phyloP scores from a whole-genome alignment of 2,329 filamentous ascomycete genomes.

The Zymoseptoria passerinii region DNA sequence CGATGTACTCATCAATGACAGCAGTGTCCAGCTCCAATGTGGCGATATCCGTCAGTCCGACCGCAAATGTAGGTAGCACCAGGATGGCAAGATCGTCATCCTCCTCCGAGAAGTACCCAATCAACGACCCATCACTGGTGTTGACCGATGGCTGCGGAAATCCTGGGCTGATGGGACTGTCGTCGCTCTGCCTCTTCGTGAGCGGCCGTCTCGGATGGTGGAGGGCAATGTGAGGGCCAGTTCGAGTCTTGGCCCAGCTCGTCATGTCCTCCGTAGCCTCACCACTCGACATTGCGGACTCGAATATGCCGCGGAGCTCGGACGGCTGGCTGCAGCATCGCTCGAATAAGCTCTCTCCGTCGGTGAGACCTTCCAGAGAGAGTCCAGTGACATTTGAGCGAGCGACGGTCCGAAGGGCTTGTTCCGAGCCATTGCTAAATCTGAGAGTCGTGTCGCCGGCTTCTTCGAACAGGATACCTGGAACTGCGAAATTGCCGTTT shows the following conservation, averaged over 20 bases:
- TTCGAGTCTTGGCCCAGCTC: background rate
- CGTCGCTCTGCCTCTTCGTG: constrained; percentile 8
- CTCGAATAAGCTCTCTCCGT: constrained; percentile 35
- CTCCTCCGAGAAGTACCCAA: constrained; percentile 40
- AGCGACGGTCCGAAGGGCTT: background rate
- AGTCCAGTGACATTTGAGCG: background rate
- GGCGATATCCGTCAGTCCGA: background rate
- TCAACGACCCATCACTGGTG: constrained; percentile 18
- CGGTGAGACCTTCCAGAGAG: constrained; percentile 28
- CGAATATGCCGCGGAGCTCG: background rate
- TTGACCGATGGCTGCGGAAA: constrained; percentile 2
- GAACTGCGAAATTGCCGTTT: background rate
- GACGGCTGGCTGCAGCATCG: constrained; percentile 27
- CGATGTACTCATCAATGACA: constrained; percentile 28
- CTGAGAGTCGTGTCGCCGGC: background rate
- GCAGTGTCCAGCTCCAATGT: background rate
- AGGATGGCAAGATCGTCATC: constrained; percentile 41
- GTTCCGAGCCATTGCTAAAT: constrained; percentile 1
- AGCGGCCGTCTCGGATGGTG: background rate
- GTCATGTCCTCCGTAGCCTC: background rate
- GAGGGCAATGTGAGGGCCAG: background rate
- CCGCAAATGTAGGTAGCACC: constrained; percentile 34
- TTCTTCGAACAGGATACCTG: background rate
- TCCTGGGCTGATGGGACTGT: too few species aligned
- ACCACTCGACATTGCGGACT: background rate